Evolutionary conservation across 1,139 yeast species (phyloP).

Genomic region (Suhomyces terraborum): DNA sequence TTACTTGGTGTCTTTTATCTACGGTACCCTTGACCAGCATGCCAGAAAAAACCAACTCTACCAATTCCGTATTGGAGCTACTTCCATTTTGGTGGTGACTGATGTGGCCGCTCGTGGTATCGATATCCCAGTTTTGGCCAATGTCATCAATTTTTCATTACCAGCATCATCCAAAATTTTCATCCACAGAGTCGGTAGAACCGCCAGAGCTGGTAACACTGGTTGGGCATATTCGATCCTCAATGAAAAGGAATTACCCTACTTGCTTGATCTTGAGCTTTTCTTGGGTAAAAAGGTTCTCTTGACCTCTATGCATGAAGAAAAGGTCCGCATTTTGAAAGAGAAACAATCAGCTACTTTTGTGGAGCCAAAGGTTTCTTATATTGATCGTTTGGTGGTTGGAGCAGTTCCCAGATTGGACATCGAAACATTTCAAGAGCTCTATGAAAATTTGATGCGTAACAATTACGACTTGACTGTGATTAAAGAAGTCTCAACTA

Average conservation of each 20-base stretch:
- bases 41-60: slow-evolving; percentile 90
- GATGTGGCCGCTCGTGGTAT: slow-evolving; percentile 99
- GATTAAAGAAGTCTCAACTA: slow-evolving; percentile 68
- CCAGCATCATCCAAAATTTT: slow-evolving; percentile 94
- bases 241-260: slow-evolving; percentile 84
- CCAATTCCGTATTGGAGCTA: slow-evolving; percentile 80
- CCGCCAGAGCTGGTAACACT: slow-evolving; percentile 97
- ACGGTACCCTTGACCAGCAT: slow-evolving; percentile 92
- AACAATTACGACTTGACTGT: slow-evolving; percentile 71
- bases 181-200: slow-evolving; percentile 97
- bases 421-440: slow-evolving; percentile 72
- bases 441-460: slow-evolving; percentile 61
- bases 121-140: slow-evolving; percentile 94
- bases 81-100: slow-evolving; percentile 86
- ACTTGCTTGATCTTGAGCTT: slow-evolving; percentile 83
- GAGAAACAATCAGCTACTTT: slow-evolving; percentile 44
- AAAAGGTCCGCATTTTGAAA: slow-evolving; percentile 54
- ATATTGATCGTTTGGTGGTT: slow-evolving; percentile 74
- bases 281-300: slow-evolving; percentile 84
- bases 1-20: slow-evolving; percentile 83
- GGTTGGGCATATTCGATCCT: slow-evolving; percentile 98
- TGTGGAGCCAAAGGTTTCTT: slow-evolving; percentile 60
- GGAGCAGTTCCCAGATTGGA: slow-evolving; percentile 79
- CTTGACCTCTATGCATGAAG: slow-evolving; percentile 68
- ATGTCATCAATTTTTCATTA: slow-evolving; percentile 85